These are phyloP conservation scores for Leccinum subrobustum DNA, from an alignment of 1,284 basidiomycete genomes.

Conservation along the genomic window DNA sequence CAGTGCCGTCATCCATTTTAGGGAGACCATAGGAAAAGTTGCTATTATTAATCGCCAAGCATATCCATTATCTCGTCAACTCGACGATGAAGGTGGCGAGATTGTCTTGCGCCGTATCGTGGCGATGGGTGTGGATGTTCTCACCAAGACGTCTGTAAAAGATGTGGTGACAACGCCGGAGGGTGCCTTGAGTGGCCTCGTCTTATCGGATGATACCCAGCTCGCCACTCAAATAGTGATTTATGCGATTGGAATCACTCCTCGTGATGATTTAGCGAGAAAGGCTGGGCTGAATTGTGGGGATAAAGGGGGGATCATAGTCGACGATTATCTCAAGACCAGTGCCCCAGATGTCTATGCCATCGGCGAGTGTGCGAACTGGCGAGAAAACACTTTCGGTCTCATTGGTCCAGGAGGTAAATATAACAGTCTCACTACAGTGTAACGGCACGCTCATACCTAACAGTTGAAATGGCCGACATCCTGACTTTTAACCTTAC, in stretches of 20 bases:
- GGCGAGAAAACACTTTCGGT: slow-evolving; percentile 67
- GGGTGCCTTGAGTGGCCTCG: slow-evolving; percentile 48
- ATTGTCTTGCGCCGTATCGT: slow-evolving; percentile 69
- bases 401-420: slow-evolving; percentile 65
- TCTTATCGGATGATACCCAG: slow-evolving; percentile 44
- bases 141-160: slow-evolving; percentile 51
- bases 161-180: slow-evolving; percentile 39
- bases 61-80: slow-evolving; percentile 68
- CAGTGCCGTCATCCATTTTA: neutral
- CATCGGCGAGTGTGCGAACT: slow-evolving; percentile 75
- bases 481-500: slow-evolving; percentile 76
- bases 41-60: slow-evolving; percentile 60
- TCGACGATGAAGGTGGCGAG: slow-evolving; percentile 67
- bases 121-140: slow-evolving; percentile 62
- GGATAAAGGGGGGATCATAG: slow-evolving; percentile 55
- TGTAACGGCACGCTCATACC: neutral
- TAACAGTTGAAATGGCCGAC: slow-evolving; percentile 67
- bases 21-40: slow-evolving; percentile 41
- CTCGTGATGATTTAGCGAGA: slow-evolving; percentile 67
- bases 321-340: slow-evolving; percentile 59
- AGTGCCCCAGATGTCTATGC: slow-evolving; percentile 63
- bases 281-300: slow-evolving; percentile 49
- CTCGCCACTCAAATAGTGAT: slow-evolving; percentile 54
- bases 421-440: neutral
- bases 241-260: slow-evolving; percentile 67